phyloP scores from a whole-genome alignment of 768 basidiomycete genomes.

The Leccinum pellstonianum region DNA sequence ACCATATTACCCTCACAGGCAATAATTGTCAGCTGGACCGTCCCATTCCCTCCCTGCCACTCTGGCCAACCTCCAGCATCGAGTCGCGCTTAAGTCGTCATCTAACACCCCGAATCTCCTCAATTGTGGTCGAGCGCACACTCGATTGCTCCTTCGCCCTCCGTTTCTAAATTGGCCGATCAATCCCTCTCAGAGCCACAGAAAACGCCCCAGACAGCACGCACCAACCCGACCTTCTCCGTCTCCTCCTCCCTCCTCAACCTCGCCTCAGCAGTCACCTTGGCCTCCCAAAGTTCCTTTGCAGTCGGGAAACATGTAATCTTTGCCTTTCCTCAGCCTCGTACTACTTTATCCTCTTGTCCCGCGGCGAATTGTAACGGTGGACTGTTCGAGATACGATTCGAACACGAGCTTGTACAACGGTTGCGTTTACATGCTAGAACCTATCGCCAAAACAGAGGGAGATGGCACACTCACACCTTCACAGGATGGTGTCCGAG shows the following conservation, averaged over 20 bases:
- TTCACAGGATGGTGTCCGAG: too few species aligned
- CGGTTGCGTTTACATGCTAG: slow-evolving; percentile 50
- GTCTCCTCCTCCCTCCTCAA: slow-evolving; percentile 68
- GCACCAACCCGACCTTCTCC: slow-evolving; percentile 66
- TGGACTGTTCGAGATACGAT: slow-evolving; percentile 53
- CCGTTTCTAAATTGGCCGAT: slow-evolving; percentile 53
- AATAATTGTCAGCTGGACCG: too few species aligned
- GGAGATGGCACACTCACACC: too few species aligned
- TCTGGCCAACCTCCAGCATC: too few species aligned
- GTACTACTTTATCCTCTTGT: slow-evolving; percentile 71
- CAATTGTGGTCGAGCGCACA: slow-evolving; percentile 42
- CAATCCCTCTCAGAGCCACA: slow-evolving; percentile 6
- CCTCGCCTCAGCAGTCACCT: slow-evolving; percentile 60
- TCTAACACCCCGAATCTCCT: too few species aligned
- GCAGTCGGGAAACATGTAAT: slow-evolving; percentile 76
- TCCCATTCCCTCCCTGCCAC: too few species aligned
- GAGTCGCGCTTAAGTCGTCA: too few species aligned
- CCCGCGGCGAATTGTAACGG: slow-evolving; percentile 71
- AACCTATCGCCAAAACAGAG: too few species aligned
- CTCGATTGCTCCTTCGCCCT: slow-evolving; percentile 47
- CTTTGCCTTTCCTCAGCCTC: slow-evolving; percentile 76
- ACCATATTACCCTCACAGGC: too few species aligned
- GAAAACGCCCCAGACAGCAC: slow-evolving; percentile 22
- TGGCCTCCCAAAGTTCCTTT: slow-evolving; percentile 73
- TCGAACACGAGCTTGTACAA: slow-evolving; percentile 69